phyloP scores from a whole-genome alignment of 2,329 filamentous ascomycete genomes.

The Niveomyces coronatus region DNA sequence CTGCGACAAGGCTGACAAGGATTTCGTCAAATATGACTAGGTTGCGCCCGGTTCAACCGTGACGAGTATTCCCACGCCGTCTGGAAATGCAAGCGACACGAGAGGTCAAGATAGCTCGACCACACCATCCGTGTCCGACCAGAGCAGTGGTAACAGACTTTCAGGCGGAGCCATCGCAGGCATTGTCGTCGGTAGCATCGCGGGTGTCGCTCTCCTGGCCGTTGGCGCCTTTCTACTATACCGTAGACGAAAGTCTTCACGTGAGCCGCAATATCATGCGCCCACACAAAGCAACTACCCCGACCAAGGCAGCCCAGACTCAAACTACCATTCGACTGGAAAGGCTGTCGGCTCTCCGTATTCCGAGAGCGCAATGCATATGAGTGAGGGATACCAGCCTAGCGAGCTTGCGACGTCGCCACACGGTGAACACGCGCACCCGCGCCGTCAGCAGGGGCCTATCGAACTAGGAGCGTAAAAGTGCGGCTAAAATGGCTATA shows the following conservation, averaged over 20 bases:
- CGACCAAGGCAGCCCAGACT: not conserved
- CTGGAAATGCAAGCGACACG: slow-evolving; percentile 3
- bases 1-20: not conserved
- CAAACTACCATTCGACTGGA: slow-evolving; percentile 1
- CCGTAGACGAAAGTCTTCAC: not conserved
- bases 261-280: not conserved
- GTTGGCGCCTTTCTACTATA: slow-evolving; percentile 8
- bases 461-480: slow-evolving; percentile 2
- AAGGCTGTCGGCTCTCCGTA: not conserved
- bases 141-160: not conserved
- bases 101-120: not conserved
- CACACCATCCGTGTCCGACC: not conserved
- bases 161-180: slow-evolving; percentile 10
- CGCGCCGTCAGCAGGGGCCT: not conserved
- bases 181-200: slow-evolving; percentile 7
- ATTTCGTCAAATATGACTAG: not conserved
- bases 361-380: not conserved
- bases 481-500: not conserved
- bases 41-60: slow-evolving; percentile 5
- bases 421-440: not conserved
- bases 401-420: slow-evolving; percentile 3
- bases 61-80: slow-evolving; percentile 1
- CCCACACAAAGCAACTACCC: slow-evolving; percentile 2
- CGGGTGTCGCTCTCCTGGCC: slow-evolving; percentile 1
- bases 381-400: not conserved